Evolutionary conservation across 108 stramenopile genomes (phyloP), one percentile per base, ranked within the genome.

Genomic region (Nitzschia inconspicua): DNA sequence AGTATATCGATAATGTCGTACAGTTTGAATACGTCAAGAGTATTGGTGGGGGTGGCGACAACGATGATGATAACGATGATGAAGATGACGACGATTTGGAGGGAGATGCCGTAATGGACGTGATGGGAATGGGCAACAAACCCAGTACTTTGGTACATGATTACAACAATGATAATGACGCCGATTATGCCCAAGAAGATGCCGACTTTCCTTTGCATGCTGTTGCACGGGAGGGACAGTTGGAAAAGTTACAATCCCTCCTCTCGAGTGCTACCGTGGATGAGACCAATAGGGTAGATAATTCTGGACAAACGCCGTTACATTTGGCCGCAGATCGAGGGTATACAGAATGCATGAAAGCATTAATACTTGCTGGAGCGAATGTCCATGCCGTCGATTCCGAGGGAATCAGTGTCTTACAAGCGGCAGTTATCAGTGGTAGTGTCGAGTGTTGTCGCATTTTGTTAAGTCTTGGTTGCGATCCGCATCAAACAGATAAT

Each of bases 271-370:
- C 16, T 29, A 23, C 22, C 44, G 11, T 44, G 19, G 8, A 14
- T 20, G 5, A 13, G 7, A 9, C 40, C 85, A 3, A 61, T 84
- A 44, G 67, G 23, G 23, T 65, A 5, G 89, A 91, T 59, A 79
- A 76, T 19, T 56, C 57, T 24, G 89, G 89, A 8, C 85, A 87
- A 65, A 83, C 85, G 4, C 83, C 87, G 0, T 57, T 94, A 13
- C 93, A 94, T 67, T 65, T 89, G 54, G 82, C 84, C 7, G 85
- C 87, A 2, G 93, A 94, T 62, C 68, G 70, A 14, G 87, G 85
- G 13, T 59, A 66, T 42, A 19, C 78, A 2, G 85, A 88, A 11
- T 81, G 77, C 40, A 30, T 91, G 13, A 50, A 59, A 56, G n/a
- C 75, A 22, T 57, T 94, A 23, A 44, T 91, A 8, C 18, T 83